Percentiles rank a stretch among this genome's conserved stretches.
phyloP scores from a whole-genome alignment of 805 yeast species.

The Lipomyces kockii region DNA sequence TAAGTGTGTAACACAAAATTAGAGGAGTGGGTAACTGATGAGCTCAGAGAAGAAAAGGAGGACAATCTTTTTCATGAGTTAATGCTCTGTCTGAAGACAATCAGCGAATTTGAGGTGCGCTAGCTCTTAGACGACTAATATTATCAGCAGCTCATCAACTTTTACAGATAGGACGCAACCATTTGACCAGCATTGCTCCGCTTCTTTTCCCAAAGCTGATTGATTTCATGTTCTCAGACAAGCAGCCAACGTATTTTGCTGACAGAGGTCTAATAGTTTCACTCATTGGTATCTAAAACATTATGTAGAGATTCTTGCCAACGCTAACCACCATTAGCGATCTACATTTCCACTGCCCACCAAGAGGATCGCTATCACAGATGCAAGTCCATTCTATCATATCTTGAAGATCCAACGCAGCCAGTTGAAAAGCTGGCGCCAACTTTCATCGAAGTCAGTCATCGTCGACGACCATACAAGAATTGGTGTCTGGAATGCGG shows the following conservation, averaged over 20 bases:
- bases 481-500: constrained; percentile 27
- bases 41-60: constrained; percentile 25
- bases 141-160: no score
- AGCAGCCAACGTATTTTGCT: constrained; percentile 24
- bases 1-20: not conserved
- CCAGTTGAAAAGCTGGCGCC: constrained; percentile 11
- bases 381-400: constrained; percentile 9
- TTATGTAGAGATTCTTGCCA: not conserved
- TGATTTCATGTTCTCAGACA: constrained; percentile 23
- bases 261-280: constrained; percentile 16
- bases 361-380: constrained; percentile 14
- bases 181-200: constrained; percentile 15
- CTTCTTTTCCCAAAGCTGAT: constrained; percentile 17
- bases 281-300: constrained; percentile 5
- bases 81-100: constrained; percentile 17
- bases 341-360: constrained; percentile 4
- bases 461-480: constrained; percentile 23
- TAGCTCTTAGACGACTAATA: not conserved
- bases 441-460: constrained; percentile 24
- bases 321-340: not conserved
- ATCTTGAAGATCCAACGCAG: constrained; percentile 18
- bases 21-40: not conserved
- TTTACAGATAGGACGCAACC: constrained; percentile 17
- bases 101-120: constrained; percentile 16
- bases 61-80: constrained; percentile 20